These are phyloP conservation scores for Friedmanniomyces endolithicus DNA, from an alignment of 495 filamentous ascomycete genomes.

Conservation along the genomic window DNA sequence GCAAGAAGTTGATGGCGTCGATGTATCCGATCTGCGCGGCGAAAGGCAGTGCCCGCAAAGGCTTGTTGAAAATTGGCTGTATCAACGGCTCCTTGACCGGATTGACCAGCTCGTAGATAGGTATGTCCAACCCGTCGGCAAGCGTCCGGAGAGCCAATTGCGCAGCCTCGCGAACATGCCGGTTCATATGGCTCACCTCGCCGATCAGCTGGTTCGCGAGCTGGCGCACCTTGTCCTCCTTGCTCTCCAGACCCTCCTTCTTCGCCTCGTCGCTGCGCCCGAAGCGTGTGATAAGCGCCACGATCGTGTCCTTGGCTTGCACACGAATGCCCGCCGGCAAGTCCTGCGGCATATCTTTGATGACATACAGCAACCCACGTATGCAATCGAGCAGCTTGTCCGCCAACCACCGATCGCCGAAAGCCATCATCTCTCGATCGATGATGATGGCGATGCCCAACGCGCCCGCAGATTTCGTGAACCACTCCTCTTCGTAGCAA, in stretches of 20 bases:
- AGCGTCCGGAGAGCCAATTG: constrained; percentile 71
- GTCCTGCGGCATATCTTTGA: constrained; percentile 93
- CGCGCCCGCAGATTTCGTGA: constrained; percentile 83
- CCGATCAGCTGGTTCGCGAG: constrained; percentile 72
- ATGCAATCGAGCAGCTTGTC: constrained; percentile 73
- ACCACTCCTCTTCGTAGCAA: constrained; percentile 96
- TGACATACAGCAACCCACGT: constrained; percentile 78
- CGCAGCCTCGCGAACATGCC: constrained; percentile 75
- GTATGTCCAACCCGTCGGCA: constrained; percentile 57
- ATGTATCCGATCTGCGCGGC: constrained; percentile 93
- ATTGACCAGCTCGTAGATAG: constrained; percentile 71
- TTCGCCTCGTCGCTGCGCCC: constrained; percentile 50
- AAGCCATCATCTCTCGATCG: constrained; percentile 62
- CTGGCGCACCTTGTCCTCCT: constrained; percentile 51
- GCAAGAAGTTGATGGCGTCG: constrained; percentile 87
- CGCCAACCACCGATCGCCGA: constrained; percentile 73
- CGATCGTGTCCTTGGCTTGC: constrained; percentile 68
- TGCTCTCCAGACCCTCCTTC: constrained; percentile 61
- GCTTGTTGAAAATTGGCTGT: constrained; percentile 84
- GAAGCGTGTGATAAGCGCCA: constrained; percentile 46
- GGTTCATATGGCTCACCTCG: constrained; percentile 89
- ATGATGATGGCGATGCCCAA: constrained; percentile 78
- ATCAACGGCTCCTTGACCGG: constrained; percentile 80
- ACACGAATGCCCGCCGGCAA: constrained; percentile 74
- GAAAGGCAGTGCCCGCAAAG: constrained; percentile 81